A percentile compares a stretch with the other conserved stretches of the same genome.
Evolutionary conservation across 2,329 filamentous ascomycete genomes (phyloP).

Genomic region (Pseudopithomyces maydicus): DNA sequence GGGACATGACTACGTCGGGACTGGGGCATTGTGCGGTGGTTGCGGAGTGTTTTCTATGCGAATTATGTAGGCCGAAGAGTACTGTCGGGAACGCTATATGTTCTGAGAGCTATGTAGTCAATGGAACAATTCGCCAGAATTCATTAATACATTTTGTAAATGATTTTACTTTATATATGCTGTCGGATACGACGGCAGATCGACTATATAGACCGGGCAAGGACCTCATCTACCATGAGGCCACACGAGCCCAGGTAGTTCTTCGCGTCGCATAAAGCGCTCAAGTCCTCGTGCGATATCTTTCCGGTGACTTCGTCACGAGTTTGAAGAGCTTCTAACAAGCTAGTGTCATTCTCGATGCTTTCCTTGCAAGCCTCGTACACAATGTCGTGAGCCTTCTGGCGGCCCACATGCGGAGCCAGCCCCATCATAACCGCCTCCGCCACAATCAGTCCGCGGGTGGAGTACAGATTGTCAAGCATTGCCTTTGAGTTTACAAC

Average conservation of each 20-base stretch:
- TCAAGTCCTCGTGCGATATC: conserved; percentile 54
- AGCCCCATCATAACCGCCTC: conserved; percentile 67
- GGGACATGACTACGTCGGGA: conserved; percentile 11
- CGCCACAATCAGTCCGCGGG: conserved; percentile 59
- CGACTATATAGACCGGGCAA: conserved; percentile 35
- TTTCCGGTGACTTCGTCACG: conserved; percentile 50
- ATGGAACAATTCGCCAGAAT: neutral
- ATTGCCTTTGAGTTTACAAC: conserved; percentile 58
- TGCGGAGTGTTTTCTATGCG: conserved; percentile 17
- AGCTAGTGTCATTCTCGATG: conserved; percentile 51
- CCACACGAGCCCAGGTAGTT: conserved; percentile 50
- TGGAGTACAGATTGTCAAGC: conserved; percentile 57
- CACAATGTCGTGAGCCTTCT: conserved; percentile 61
- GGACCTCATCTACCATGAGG: conserved; percentile 43
- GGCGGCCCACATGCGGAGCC: conserved; percentile 58
- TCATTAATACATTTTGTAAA: conserved; percentile 15
- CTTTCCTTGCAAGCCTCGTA: conserved; percentile 60
- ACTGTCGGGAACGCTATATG: conserved; percentile 17
- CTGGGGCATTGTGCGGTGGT: conserved; percentile 27
- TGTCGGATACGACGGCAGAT: neutral
- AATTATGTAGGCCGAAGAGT: conserved; percentile 20
- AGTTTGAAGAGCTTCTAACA: conserved; percentile 51
- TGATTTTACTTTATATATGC: neutral
- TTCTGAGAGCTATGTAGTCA: conserved; percentile 17
- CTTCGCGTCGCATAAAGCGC: conserved; percentile 60